Evolutionary conservation across 192 early-diverging fungal genomes (phyloP), one percentile per base, ranked within the genome.

Genomic region (Gonapodya sp.): DNA sequence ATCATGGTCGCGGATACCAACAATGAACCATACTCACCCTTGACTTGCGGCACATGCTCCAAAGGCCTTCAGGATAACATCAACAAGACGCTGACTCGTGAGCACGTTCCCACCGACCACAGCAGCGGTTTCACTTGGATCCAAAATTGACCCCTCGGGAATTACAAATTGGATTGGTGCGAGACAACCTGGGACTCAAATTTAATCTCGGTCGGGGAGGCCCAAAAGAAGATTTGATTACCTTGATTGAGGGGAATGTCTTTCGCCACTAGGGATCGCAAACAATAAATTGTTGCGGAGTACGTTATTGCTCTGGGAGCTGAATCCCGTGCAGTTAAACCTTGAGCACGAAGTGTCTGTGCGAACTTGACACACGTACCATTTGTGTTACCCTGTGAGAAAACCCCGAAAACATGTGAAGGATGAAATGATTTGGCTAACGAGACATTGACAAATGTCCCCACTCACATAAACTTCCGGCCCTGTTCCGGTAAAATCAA

Each of bases 81-180:
- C 97, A 24, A 94, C 94, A 2, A 98, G 81, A 34, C 97, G 88
- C 86, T 99, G 97, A 36, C 93, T 94, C 0, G 96, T 97, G 84
- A 97, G 84, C 0, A 99, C 97, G 79, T 99, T 99, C 36, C 97
- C 97, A 73, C 97, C 97, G 18, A 99, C 97, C 0, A 99, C 97
- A 0, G 97, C 97, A 1, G 95, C 93, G 1, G 81, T 89, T 72
- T 94, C 92, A 0, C 92, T 91, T 0, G 97, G 97, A 33, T 86
- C 85, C 31, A 99, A 86, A 35, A 99, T 83, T 0, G 93, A 93
- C n/a, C 87, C 86, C 2, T 89, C 82, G 0, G 97, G 97, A 64
- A 99, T 96, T 18, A 86, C 82, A 37, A 99, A 90, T 24, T 78
- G 83, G 36, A 99, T 91, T 0, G 97, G 96, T 1, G 86, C 87